Evolutionary conservation across 2,329 filamentous ascomycete species (phyloP).

Genomic region (Talaromyces sp.): DNA sequence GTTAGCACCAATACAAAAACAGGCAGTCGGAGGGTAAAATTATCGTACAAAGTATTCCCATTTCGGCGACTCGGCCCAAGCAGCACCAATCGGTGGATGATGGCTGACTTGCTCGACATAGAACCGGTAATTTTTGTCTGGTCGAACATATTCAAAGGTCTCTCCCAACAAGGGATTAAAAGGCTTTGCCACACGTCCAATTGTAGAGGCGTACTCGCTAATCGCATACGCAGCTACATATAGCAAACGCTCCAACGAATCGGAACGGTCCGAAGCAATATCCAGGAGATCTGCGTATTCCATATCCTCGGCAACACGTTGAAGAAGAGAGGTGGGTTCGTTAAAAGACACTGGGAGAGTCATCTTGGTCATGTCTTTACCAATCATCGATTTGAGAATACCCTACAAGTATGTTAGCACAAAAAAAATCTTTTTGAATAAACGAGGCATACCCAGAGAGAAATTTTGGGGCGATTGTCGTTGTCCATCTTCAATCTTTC

Average conservation of each 20-base stretch:
- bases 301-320: constrained; percentile 95
- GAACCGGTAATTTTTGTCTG: constrained; percentile 96
- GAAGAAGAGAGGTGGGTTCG: constrained; percentile 90
- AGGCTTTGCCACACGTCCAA: constrained; percentile 92
- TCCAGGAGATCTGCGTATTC: constrained; percentile 94
- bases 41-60: constrained; percentile 81
- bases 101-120: constrained; percentile 98
- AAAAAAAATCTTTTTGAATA: not conserved
- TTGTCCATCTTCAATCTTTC: constrained; percentile 79
- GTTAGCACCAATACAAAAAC: constrained; percentile 9
- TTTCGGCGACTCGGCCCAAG: constrained; percentile 83
- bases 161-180: constrained; percentile 96
- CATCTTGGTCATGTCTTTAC: constrained; percentile 99
- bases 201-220: constrained; percentile 94
- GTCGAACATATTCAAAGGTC: constrained; percentile 92
- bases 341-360: constrained; percentile 97
- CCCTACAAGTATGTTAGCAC: constrained; percentile 51
- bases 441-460: constrained; percentile 72
- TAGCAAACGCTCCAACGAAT: constrained; percentile 86
- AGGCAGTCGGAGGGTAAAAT: not conserved
- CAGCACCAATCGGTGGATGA: constrained; percentile 90
- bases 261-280: constrained; percentile 74
- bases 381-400: constrained; percentile 98
- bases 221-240: constrained; percentile 95
- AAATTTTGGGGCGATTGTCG: constrained; percentile 89